Percentiles rank a stretch among this genome's conserved stretches.
Evolutionary conservation across 805 yeast genomes (phyloP).

Genomic region (Candida palmyrensis): DNA sequence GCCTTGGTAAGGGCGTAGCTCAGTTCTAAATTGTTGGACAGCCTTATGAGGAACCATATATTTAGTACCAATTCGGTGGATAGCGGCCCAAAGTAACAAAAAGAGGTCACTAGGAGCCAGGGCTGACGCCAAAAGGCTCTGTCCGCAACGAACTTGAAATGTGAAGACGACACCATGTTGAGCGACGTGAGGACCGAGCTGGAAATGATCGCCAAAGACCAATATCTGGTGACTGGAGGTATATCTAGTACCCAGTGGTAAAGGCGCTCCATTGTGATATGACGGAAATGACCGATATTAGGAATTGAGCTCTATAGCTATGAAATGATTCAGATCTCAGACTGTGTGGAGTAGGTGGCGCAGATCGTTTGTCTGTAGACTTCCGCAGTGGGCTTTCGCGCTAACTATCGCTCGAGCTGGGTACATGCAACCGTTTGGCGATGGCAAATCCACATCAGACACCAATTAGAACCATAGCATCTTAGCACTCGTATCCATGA

Average conservation of each 20-base stretch:
- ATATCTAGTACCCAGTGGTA: constrained; percentile 9
- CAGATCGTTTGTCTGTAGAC: too few relatives aligned
- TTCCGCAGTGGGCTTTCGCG: too few relatives aligned
- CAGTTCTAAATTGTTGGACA: constrained; percentile 21
- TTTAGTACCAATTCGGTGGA: constrained; percentile 16
- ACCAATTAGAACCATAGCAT: too few relatives aligned
- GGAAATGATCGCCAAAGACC: constrained; percentile 22
- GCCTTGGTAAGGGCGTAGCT: constrained; percentile 9
- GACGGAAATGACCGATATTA: too few relatives aligned
- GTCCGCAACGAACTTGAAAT: constrained; percentile 22
- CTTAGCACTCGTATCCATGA: too few relatives aligned
- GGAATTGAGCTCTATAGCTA: too few relatives aligned
- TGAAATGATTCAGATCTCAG: too few relatives aligned
- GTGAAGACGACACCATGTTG: constrained; percentile 12
- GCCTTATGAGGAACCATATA: constrained; percentile 14
- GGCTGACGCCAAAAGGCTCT: constrained; percentile 25
- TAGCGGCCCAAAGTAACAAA: constrained; percentile 26
- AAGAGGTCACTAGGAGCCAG: constrained; percentile 33
- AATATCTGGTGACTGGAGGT: constrained; percentile 20
- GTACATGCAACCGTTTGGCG: too few relatives aligned
- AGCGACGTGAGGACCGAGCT: constrained; percentile 16
- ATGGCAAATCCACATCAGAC: too few relatives aligned
- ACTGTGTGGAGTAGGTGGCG: too few relatives aligned
- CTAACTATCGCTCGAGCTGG: too few relatives aligned
- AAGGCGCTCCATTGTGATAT: constrained; percentile 13